Evolutionary conservation across 1,284 basidiomycete genomes (phyloP).

Genomic region (Xerocomus amazonicus): DNA sequence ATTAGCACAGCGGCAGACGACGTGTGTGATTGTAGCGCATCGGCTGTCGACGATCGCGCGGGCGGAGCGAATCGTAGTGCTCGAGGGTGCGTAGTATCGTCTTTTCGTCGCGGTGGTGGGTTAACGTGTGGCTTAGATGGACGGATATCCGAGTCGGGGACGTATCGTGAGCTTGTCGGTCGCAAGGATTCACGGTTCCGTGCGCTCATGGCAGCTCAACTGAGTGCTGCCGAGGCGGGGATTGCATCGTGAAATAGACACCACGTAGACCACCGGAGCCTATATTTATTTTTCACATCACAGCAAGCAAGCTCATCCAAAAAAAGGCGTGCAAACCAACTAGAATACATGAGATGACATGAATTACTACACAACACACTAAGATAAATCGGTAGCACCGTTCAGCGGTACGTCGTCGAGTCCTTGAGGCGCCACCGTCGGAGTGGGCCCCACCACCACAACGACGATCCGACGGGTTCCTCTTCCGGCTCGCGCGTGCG

Average conservation of each 20-base stretch:
- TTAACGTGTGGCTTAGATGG: slow-evolving; percentile 49
- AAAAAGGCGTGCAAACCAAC: background rate
- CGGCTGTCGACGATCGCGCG: slow-evolving; percentile 80
- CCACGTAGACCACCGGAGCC: slow-evolving; percentile 6
- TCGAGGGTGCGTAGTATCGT: slow-evolving; percentile 57
- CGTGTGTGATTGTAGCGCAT: slow-evolving; percentile 88
- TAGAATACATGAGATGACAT: slow-evolving; percentile 7
- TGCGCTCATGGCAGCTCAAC: slow-evolving; percentile 81
- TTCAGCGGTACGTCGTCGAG: slow-evolving; percentile 61
- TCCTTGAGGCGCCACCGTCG: slow-evolving; percentile 71
- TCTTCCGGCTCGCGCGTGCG: slow-evolving; percentile 8
- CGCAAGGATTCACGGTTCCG: slow-evolving; percentile 74
- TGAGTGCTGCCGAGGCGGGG: slow-evolving; percentile 49
- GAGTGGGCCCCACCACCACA: slow-evolving; percentile 80
- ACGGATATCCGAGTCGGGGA: slow-evolving; percentile 78
- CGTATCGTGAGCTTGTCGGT: slow-evolving; percentile 74
- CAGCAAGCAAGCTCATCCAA: slow-evolving; percentile 18
- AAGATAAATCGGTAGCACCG: background rate
- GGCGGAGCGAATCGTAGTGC: slow-evolving; percentile 81
- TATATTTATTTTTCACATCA: background rate
- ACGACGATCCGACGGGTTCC: slow-evolving; percentile 33
- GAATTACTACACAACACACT: slow-evolving; percentile 4
- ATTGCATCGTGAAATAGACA: slow-evolving; percentile 9
- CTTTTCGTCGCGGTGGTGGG: background rate
- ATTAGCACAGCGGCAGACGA: slow-evolving; percentile 70